Evolutionary conservation across 2,329 filamentous ascomycete genomes (phyloP).

Genomic region (Cercospora brassicicola): DNA sequence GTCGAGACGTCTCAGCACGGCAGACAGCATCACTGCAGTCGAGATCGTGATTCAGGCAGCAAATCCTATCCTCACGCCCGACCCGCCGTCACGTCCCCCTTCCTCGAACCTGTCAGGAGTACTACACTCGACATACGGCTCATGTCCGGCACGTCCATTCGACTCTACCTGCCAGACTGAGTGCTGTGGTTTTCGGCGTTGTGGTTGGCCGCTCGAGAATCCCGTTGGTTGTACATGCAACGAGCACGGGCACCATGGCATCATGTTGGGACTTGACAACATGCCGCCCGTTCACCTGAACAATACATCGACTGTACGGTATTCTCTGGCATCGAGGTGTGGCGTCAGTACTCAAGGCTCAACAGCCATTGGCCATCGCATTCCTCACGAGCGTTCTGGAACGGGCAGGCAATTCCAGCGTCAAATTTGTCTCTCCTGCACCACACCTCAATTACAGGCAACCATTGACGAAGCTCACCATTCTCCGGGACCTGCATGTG

Average conservation of each 20-base stretch:
- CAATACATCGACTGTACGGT: neutral
- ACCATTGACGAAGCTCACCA: neutral
- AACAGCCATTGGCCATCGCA: constrained; percentile 4
- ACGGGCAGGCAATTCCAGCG: constrained; percentile 14
- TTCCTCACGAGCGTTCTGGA: constrained; percentile 7
- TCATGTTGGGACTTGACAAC: neutral
- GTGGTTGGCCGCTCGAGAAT: neutral
- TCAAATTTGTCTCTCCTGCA: constrained; percentile 8
- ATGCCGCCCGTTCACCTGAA: neutral
- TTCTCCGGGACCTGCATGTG: neutral
- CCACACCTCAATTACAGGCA: neutral
- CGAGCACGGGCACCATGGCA: neutral
- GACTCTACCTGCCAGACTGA: neutral
- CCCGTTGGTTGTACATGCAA: constrained; percentile 5
- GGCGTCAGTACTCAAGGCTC: neutral
- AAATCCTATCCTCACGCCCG: neutral
- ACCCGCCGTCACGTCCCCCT: neutral
- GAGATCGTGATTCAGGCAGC: neutral
- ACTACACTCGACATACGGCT: neutral
- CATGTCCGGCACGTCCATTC: neutral
- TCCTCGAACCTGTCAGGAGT: neutral
- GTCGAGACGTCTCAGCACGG: neutral
- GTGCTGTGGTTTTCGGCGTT: neutral
- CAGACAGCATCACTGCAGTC: neutral
- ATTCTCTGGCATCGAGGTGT: neutral